Base-by-base conservation (phyloP, 768 basidiomycete genomes). In the Auriscalpium vulgare region DNA sequence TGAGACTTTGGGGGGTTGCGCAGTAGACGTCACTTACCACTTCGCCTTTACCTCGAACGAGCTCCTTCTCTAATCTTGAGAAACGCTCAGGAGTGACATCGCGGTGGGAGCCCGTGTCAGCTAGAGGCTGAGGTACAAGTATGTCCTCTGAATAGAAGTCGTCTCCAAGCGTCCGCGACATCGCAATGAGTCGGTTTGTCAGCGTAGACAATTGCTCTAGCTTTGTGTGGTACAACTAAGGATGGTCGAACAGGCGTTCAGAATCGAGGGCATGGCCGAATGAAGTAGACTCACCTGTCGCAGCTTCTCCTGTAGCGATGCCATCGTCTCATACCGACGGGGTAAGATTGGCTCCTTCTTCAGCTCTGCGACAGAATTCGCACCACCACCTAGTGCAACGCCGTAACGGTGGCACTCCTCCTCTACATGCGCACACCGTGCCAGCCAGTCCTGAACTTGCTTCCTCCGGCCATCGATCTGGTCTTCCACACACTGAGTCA, bases 71-170 rank as follows among this genome's bases (percentile, higher is more conserved):
- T 6, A 95, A 73, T 62, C 75, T 85, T 47, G 82, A 77, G 65
- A 95, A 90, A 11, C 88, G 79, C 60, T 93, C 91, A 0, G 87
- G 85, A 10, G 84, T 85, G 14, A 93, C 88, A 62, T 94, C 88
- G 21, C 80, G 75, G 63, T 80, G 76, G 6, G 78, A 72, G 45
- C 63, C 59, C 4, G 72, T 59, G 56, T 72, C 66, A 36, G 72
- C 58, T 38, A 75, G 74, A 3, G 67, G 65, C 56, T 68, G 67
- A 19, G 78, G 75, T 55, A 80, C 78, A 16, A 83, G 62, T 14
- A 85, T 70, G 56, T 91, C 88, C 10, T 65, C 62, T 0, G 75
- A 53, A 64, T 78, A 88, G 68, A 81, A 93, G 47, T 73, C 75
- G 10, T 73, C 62, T 8, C 83, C 88, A 37, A 87, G 73, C 0